Evolutionary conservation across 768 basidiomycete species (phyloP), one percentile per base, ranked within the genome.

Genomic region (Glaciozyma antarctica): DNA sequence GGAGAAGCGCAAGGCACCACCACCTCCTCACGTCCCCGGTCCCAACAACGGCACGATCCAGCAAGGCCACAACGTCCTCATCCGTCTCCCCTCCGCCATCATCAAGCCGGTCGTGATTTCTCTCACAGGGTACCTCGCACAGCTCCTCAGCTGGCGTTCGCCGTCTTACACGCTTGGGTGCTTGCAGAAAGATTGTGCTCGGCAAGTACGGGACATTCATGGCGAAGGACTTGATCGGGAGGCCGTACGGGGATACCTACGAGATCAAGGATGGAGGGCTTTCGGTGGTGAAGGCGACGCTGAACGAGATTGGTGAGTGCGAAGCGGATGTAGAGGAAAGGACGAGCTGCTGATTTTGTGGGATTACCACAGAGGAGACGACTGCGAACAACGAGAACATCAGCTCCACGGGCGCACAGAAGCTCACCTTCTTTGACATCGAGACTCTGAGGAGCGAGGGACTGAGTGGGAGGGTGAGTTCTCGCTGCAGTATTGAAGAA

Each of bases 341-440:
- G 13, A 41, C 19, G n/a, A 17, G 34, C 38, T 53, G 32, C 38
- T 41, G 13, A 41, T 15, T 15, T 12, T 13, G 10, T 41, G 28
- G 22, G 10, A 43, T 2, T 5, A 41, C 17, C 0, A 15, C 45
- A 65, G 94, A 93, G 84, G 94, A 97, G 73, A 97, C 93, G 17
- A 87, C 88, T 59, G 94, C 93, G 2, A 99, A 92, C 5, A 99
- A 99, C 73, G 92, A 99, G 73, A 81, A 91, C 5, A 99, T 99
- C 28, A 54, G 62, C 45, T 65, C 66, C 5, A 52, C 70, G 2
- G 83, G 84, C 60, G 87, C 92, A 1, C 90, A 94, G 70, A 87
- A 89, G 34, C 77, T 97, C 64, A 88, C 88, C 3, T 76, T 84
- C 32, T 84, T 83, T 49, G 94, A 97, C 75, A 97, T 99, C 58